Evolutionary conservation across 768 basidiomycete genomes (phyloP), one percentile per base, ranked within the genome.

Genomic region (Lepiota venenata): DNA sequence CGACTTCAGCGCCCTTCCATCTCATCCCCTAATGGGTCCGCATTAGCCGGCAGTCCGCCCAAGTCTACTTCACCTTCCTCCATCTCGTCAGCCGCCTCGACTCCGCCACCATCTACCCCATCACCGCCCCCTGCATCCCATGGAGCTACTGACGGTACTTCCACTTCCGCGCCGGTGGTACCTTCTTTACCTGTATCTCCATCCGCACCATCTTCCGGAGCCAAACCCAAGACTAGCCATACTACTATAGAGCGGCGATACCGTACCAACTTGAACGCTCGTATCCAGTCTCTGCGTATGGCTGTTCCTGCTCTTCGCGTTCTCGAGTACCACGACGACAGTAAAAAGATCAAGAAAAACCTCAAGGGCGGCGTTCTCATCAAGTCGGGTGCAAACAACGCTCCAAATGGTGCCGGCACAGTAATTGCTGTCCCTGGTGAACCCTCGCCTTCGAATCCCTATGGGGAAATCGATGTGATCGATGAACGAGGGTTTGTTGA

Each of bases 161-260:
- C 57, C 47, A 58, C 50, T 47, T 60, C 38, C 45, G 59, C 51
- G 41, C 55, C 61, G 21, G 53, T 54, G 52, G 59, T 39, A 21
- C 57, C 20, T 42, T 57, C 16, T 15, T 45, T 41, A 18, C 35
- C 45, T 12, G 27, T 29, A 18, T 44, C 42, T 21, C 29, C 52
- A 45, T 60, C 45, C 52, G 11, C 62, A 25, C 41, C 61, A 20
- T 41, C 58, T 32, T 21, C 66, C 56, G 36, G 58, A 16, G 56
- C 69, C 1, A 79, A 86, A 1, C 82, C 86, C n/a, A 93, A 93
- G 71, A 93, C 91, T 0, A 88, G 87, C 60, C 91, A 93, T 64
- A 93, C 91, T 3, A 92, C 91, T 18, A 93, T 93, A 56, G 91
- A 93, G 69, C 80, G 91, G 9, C 80, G 91, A 38, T 93, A 93